These are phyloP conservation scores for Cercospora sp. DNA, from an alignment of 2,329 filamentous ascomycete species.

Conservation along the genomic window DNA sequence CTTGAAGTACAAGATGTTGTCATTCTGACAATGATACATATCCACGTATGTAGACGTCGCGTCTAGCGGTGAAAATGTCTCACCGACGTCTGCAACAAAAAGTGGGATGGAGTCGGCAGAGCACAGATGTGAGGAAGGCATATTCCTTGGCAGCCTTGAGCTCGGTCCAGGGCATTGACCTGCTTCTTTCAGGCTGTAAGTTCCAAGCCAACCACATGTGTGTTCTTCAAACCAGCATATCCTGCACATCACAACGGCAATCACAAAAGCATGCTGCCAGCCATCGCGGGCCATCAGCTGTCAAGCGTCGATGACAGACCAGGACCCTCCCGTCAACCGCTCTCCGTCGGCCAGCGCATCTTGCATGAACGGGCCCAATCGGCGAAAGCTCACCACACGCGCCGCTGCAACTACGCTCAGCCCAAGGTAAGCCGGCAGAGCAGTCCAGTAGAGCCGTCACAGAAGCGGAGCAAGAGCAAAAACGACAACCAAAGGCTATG, in stretches of 20 bases:
- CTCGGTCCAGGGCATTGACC: neutral
- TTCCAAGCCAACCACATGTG: neutral
- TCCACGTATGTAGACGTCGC: neutral
- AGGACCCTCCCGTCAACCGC: constrained; percentile 12
- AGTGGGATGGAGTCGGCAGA: neutral
- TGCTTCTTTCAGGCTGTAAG: neutral
- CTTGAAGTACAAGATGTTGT: neutral
- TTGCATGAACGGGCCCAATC: constrained; percentile 25
- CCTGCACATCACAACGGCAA: neutral
- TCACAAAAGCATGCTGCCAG: neutral
- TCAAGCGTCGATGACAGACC: constrained; percentile 1
- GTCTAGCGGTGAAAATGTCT: neutral
- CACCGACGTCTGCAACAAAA: neutral
- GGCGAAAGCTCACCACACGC: constrained; percentile 15
- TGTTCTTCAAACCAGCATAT: neutral
- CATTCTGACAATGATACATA: neutral
- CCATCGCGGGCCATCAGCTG: constrained; percentile 5
- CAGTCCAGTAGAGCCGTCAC: constrained; percentile 8
- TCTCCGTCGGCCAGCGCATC: constrained; percentile 22
- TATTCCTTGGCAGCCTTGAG: neutral
- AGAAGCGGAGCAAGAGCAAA: constrained; percentile 17
- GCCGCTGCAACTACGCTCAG: constrained; percentile 20
- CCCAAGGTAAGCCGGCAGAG: constrained; percentile 18
- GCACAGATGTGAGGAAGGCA: neutral
- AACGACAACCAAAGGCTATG: constrained; percentile 16